phyloP scores from a whole-genome alignment of 2,329 filamentous ascomycete genomes.

The Trichophyton verrucosum region DNA sequence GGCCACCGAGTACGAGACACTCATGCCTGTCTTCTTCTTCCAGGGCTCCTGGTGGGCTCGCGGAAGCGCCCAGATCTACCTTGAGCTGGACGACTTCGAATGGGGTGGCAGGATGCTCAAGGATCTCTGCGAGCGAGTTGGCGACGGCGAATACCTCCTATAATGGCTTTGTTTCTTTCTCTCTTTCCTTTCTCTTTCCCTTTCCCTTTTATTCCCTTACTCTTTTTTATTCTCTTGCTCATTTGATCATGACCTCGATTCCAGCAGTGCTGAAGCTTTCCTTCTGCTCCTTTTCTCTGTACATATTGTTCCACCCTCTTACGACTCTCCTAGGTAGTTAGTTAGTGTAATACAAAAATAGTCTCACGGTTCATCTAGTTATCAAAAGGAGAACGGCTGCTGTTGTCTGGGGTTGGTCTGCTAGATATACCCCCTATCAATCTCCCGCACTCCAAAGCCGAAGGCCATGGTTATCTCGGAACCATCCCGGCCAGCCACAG shows the following conservation, averaged over 20 bases:
- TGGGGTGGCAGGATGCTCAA: conserved; percentile 51
- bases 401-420: no score
- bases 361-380: no score
- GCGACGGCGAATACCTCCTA: conserved; percentile 8
- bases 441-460: no score
- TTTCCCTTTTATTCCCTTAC: not conserved
- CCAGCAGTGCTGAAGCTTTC: not conserved
- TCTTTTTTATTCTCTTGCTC: no score
- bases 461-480: no score
- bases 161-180: not conserved
- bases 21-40: conserved; percentile 53
- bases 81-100: conserved; percentile 68
- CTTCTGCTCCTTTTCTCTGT: not conserved
- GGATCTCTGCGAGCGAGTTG: conserved; percentile 42
- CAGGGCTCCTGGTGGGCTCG: conserved; percentile 54
- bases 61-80: conserved; percentile 68
- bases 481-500: no score
- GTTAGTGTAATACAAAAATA: no score
- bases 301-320: not conserved
- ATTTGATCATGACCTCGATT: not conserved
- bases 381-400: no score
- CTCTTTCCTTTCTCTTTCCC: not conserved
- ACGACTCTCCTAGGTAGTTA: not conserved
- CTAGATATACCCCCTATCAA: no score
- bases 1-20: conserved; percentile 53